Conservation (phyloP, 805 yeast species). For the Kluyveromyces aestuarii region DNA sequence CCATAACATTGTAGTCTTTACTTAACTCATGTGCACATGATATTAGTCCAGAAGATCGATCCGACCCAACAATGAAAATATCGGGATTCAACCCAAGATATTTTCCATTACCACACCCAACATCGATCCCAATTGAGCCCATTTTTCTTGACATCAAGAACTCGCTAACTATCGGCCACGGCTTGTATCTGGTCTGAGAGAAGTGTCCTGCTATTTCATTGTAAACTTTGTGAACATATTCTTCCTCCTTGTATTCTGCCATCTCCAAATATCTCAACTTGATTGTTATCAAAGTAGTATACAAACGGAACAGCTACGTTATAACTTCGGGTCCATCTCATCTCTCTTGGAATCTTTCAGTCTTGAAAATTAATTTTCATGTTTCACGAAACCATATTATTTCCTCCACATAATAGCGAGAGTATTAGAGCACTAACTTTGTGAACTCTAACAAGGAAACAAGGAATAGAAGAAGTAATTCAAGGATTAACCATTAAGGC, state of each 20-base stretch:
- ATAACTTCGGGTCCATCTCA: neutral
- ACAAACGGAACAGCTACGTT: neutral
- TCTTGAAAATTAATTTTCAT: neutral
- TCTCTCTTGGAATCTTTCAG: neutral
- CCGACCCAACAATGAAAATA: constrained; percentile 64
- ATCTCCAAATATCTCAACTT: constrained; percentile 2
- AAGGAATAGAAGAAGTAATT: neutral
- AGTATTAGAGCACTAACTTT: neutral
- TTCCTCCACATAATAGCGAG: too few relatives aligned
- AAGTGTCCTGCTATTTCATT: constrained; percentile 89
- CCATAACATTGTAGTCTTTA: constrained; percentile 42
- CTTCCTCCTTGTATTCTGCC: constrained; percentile 57
- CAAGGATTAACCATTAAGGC: neutral
- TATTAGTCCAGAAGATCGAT: constrained; percentile 61
- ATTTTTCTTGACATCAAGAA: constrained; percentile 43
- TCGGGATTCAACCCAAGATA: constrained; percentile 66
- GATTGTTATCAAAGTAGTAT: neutral
- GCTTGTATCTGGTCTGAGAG: constrained; percentile 86
- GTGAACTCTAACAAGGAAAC: neutral
- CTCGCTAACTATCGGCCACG: constrained; percentile 91
- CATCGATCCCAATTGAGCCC: constrained; percentile 76
- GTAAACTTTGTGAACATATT: constrained; percentile 84
- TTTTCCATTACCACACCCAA: constrained; percentile 97
- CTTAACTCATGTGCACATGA: constrained; percentile 46
- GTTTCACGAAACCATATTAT: neutral